phyloP scores from a whole-genome alignment of 2,329 filamentous ascomycete species.

The Rugonectria rugulosa region DNA sequence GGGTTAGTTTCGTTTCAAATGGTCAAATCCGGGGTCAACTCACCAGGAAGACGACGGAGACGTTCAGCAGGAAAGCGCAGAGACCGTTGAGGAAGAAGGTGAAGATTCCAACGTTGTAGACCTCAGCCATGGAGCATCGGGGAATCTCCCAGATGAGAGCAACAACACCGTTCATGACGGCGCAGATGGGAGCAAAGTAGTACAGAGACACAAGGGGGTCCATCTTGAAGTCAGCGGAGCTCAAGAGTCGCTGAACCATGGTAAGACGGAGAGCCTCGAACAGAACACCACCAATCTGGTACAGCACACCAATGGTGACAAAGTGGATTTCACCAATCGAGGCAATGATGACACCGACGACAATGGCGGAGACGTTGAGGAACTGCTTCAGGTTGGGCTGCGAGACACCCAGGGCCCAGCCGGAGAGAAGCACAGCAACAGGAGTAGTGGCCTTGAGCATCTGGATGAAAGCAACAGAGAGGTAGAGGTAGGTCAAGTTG shows the following conservation, averaged over 20 bases:
- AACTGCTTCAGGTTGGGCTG: slow-evolving; percentile 87
- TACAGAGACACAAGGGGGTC: slow-evolving; percentile 87
- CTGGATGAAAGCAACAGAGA: slow-evolving; percentile 96
- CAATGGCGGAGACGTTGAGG: slow-evolving; percentile 92
- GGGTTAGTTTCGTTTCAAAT: slow-evolving; percentile 36
- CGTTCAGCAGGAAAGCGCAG: slow-evolving; percentile 82
- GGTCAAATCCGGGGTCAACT: slow-evolving; percentile 41
- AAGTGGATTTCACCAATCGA: slow-evolving; percentile 97
- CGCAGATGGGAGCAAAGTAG: slow-evolving; percentile 88
- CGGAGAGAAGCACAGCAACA: slow-evolving; percentile 88
- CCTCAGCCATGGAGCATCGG: slow-evolving; percentile 70
- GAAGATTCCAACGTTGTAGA: slow-evolving; percentile 76
- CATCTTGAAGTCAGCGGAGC: slow-evolving; percentile 89
- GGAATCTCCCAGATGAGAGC: slow-evolving; percentile 79
- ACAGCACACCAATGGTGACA: slow-evolving; percentile 79
- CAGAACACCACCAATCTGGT: slow-evolving; percentile 78
- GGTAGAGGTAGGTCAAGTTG: slow-evolving; percentile 93
- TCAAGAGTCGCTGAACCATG: slow-evolving; percentile 84
- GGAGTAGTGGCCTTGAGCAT: slow-evolving; percentile 99
- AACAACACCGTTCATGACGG: slow-evolving; percentile 79
- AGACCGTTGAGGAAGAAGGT: slow-evolving; percentile 79
- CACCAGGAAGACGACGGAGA: slow-evolving; percentile 87
- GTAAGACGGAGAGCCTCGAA: slow-evolving; percentile 85
- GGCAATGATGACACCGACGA: slow-evolving; percentile 92
- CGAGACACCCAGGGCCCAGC: slow-evolving; percentile 86